These are phyloP conservation scores for Nyctanthes arbortristis DNA, from an alignment of 257 asterid species.

Conservation along the genomic window DNA sequence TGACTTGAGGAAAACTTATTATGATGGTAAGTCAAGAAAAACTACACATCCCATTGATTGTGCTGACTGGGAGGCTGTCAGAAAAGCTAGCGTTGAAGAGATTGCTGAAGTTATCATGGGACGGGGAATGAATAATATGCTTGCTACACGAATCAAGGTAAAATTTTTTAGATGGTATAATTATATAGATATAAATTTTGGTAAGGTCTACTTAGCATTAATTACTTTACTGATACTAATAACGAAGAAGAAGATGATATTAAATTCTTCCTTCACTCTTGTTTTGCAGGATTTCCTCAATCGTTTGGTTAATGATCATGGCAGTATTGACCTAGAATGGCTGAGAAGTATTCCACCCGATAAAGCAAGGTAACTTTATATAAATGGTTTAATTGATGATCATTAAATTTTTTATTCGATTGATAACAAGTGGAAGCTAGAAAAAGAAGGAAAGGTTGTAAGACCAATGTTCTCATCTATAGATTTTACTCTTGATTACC, in stretches of 20 bases:
- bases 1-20: slow-evolving; percentile 33
- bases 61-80: slow-evolving; percentile 59
- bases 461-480: neutral
- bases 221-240: neutral
- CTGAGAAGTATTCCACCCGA: slow-evolving; percentile 52
- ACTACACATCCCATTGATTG: slow-evolving; percentile 31
- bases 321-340: slow-evolving; percentile 65
- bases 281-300: slow-evolving; percentile 45
- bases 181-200: neutral
- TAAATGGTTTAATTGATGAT: neutral
- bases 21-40: slow-evolving; percentile 4
- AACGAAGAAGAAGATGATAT: neutral
- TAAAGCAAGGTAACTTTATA: slow-evolving; percentile 42
- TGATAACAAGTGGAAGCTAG: neutral
- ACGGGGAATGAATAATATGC: slow-evolving; percentile 48
- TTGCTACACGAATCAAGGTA: slow-evolving; percentile 74
- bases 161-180: neutral
- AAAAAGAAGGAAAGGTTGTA: neutral
- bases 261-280: neutral
- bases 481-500: neutral
- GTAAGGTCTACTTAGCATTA: neutral
- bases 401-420: neutral
- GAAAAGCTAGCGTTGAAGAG: slow-evolving; percentile 32
- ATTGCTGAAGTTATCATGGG: slow-evolving; percentile 31
- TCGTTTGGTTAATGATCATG: slow-evolving; percentile 45